Evolutionary conservation across 352 stramenopile species (phyloP), one percentile per base, ranked within the genome.

Genomic region (Porosira glacialis): DNA sequence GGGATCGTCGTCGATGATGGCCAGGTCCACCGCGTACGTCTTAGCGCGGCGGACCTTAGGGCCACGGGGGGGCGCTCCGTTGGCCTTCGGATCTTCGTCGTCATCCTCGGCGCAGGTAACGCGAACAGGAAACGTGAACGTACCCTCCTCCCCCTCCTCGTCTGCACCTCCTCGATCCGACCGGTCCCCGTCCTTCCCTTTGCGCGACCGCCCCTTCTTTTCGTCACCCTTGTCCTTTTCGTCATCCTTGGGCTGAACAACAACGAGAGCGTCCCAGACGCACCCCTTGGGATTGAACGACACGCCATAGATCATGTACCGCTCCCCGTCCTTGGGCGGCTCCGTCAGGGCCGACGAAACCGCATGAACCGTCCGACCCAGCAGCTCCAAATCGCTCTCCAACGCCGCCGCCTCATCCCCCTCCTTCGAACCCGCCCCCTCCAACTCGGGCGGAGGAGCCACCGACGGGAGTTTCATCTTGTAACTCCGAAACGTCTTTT

Each of bases 281-380:
- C 71, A 81, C 15, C 71, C 71, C 48, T 74, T 70, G n/a, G 71
- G 71, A 53, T 81, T 81, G 51, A 81, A 81, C 17, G 53, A 58
- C 8, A 81, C 71, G 38, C 76, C 71, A 41, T 76, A 75, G 47
- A 81, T 73, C 59, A 73, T 67, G 36, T 59, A 81, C 27, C 56
- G 45, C 47, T 81, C 71, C 24, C 60, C 65, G 2, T 75, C 71
- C 36, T 62, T 67, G 10, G 64, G 52, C 2, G 71, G 71, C 50
- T 80, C 71, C 15, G 71, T 80, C 4, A 80, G 44, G 13, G 71
- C 71, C 7, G 15, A 50, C 0, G 41, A 65, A 2, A 80, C 71
- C 2, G 71, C 71, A 41, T 80, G 71, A 1, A 80, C 71, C 17
- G 71, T 80, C 64, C 71, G 15, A 22, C 71, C 71, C 24, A 80